Evolutionary conservation across 73 alveolate genomes (phyloP).

Genomic region (Stentor roeselii): DNA sequence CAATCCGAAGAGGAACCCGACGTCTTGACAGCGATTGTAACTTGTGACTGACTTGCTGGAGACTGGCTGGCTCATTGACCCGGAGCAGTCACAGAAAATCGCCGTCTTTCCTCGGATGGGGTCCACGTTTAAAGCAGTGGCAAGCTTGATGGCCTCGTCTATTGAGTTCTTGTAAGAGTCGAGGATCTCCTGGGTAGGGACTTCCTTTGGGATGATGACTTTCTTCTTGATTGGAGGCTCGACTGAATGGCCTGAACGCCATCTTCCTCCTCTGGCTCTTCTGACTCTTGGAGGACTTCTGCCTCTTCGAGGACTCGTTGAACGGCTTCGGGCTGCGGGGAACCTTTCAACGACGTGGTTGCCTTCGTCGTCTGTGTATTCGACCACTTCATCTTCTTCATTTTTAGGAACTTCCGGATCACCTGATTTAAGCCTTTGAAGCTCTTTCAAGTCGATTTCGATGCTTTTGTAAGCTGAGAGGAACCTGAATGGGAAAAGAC

Average conservation of each 20-base stretch:
- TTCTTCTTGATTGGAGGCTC: not conserved
- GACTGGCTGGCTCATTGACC: conserved; percentile 9
- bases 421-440: conserved; percentile 1
- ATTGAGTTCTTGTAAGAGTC: conserved; percentile 16
- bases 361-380: not conserved
- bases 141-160: conserved; percentile 25
- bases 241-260: not conserved
- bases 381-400: not conserved
- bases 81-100: conserved; percentile 13
- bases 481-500: conserved; percentile 38
- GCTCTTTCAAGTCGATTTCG: not conserved
- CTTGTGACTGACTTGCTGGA: not conserved
- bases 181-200: conserved; percentile 4
- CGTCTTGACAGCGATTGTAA: not conserved
- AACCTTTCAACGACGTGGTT: too few species aligned
- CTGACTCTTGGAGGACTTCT: not conserved
- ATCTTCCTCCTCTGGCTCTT: not conserved
- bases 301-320: too few species aligned
- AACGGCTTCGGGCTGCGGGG: too few species aligned
- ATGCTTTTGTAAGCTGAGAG: conserved; percentile 29
- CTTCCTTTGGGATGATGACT: not conserved
- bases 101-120: conserved; percentile 13
- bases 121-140: not conserved
- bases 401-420: conserved; percentile 5
- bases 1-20: conserved; percentile 10